These are phyloP conservation scores for Xylaria palmicola DNA, from an alignment of 495 filamentous ascomycete species.

Conservation along the genomic window DNA sequence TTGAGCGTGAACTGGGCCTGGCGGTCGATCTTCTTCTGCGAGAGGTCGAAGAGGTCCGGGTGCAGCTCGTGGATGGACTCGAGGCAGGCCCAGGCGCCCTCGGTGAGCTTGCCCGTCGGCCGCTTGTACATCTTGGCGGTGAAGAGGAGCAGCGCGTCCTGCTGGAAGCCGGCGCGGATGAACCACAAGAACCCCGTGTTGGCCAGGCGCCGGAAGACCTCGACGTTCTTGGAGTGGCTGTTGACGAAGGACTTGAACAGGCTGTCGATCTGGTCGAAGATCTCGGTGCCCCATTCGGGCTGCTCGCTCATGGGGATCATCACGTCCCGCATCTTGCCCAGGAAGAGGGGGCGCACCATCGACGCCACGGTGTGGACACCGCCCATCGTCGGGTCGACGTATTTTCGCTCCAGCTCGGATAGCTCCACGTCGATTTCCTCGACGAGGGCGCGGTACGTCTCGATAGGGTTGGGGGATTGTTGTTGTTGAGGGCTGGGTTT, in stretches of 20 bases:
- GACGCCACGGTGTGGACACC: slow-evolving; percentile 55
- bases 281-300: slow-evolving; percentile 33
- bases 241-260: slow-evolving; percentile 40
- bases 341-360: slow-evolving; percentile 42
- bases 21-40: slow-evolving; percentile 35
- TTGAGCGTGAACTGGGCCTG: slow-evolving; percentile 41
- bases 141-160: slow-evolving; percentile 49
- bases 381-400: slow-evolving; percentile 55
- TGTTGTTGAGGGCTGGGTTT: not conserved
- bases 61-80: slow-evolving; percentile 36
- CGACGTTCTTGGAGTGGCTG: slow-evolving; percentile 37
- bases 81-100: slow-evolving; percentile 48
- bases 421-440: slow-evolving; percentile 41
- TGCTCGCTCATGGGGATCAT: slow-evolving; percentile 37
- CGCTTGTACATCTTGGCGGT: slow-evolving; percentile 46
- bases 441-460: slow-evolving; percentile 47
- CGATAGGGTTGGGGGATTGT: slow-evolving; percentile 28
- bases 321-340: slow-evolving; percentile 39
- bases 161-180: slow-evolving; percentile 41
- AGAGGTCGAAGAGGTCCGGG: slow-evolving; percentile 41
- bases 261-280: slow-evolving; percentile 38
- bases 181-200: slow-evolving; percentile 48
- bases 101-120: slow-evolving; percentile 45
- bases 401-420: slow-evolving; percentile 46
- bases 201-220: slow-evolving; percentile 30